A percentile compares a stretch with the other conserved stretches of the same genome.
These are phyloP conservation scores for Cucurbita maxima DNA, from an alignment of 306 rosid species.

Conservation along the genomic window DNA sequence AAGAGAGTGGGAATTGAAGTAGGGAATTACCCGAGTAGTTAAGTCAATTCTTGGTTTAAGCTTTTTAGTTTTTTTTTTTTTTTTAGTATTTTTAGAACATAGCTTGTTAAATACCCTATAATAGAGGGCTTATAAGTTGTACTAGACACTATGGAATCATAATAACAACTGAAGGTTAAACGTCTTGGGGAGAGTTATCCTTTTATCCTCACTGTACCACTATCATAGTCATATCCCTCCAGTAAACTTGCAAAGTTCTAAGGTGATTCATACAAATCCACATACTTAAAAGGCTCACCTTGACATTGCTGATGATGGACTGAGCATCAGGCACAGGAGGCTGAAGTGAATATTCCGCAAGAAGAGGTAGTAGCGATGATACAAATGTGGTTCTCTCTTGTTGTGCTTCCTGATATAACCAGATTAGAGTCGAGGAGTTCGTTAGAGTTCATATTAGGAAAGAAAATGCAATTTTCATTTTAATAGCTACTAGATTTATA, in stretches of 20 bases:
- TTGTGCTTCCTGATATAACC: constrained; percentile 52
- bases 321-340: constrained; percentile 82
- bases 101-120: neutral
- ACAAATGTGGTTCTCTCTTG: constrained; percentile 85
- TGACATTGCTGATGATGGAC: constrained; percentile 77
- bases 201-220: neutral
- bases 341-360: constrained; percentile 82
- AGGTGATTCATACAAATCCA: neutral
- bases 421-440: neutral
- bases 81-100: neutral
- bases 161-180: neutral
- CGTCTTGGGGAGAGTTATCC: neutral
- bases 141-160: neutral
- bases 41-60: neutral
- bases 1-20: neutral
- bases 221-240: neutral
- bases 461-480: neutral
- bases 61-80: neutral
- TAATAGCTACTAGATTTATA: neutral
- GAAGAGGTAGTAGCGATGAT: constrained; percentile 82
- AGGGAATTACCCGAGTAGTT: neutral
- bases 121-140: neutral
- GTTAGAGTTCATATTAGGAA: neutral
- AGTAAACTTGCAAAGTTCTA: neutral
- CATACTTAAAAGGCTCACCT: constrained; percentile 36